These are phyloP conservation scores for Cryptococcus hybrid DNA, from an alignment of 1,284 basidiomycete species.

Conservation along the genomic window DNA sequence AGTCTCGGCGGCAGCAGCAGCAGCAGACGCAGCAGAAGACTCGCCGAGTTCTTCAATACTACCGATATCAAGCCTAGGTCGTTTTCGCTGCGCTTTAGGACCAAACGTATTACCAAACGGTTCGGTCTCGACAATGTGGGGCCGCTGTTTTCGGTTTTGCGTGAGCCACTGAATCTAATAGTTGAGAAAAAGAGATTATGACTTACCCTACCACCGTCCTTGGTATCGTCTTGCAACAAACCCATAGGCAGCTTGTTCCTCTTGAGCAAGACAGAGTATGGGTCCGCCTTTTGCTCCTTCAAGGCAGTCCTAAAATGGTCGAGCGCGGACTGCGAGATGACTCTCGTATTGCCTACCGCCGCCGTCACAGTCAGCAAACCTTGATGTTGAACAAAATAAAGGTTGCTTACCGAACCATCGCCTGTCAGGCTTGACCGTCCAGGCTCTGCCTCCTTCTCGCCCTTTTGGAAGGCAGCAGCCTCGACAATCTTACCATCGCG, in stretches of 20 bases:
- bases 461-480: constrained; percentile 90
- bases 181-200: neutral
- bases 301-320: constrained; percentile 92
- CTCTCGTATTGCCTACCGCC: constrained; percentile 82
- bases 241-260: constrained; percentile 96
- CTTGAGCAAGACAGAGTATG: constrained; percentile 86
- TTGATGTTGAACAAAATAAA: neutral
- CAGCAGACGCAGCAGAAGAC: constrained; percentile 55
- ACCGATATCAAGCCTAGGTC: constrained; percentile 76
- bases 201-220: constrained; percentile 73
- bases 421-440: constrained; percentile 90
- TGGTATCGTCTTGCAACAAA: constrained; percentile 79
- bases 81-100: constrained; percentile 87
- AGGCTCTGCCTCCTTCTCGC: constrained; percentile 79
- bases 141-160: constrained; percentile 57
- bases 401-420: constrained; percentile 83
- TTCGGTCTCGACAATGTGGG: constrained; percentile 91
- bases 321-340: constrained; percentile 92
- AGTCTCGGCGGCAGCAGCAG: constrained; percentile 6
- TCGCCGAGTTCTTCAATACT: constrained; percentile 83
- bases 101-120: constrained; percentile 91
- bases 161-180: neutral
- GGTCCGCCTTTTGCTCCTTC: constrained; percentile 77
- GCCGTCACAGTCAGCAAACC: neutral
- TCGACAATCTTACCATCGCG: constrained; percentile 85